A percentile compares a stretch with the other conserved stretches of the same genome.
phyloP scores from a whole-genome alignment of 1,284 basidiomycete species.

The Sanghuangporus baumii region DNA sequence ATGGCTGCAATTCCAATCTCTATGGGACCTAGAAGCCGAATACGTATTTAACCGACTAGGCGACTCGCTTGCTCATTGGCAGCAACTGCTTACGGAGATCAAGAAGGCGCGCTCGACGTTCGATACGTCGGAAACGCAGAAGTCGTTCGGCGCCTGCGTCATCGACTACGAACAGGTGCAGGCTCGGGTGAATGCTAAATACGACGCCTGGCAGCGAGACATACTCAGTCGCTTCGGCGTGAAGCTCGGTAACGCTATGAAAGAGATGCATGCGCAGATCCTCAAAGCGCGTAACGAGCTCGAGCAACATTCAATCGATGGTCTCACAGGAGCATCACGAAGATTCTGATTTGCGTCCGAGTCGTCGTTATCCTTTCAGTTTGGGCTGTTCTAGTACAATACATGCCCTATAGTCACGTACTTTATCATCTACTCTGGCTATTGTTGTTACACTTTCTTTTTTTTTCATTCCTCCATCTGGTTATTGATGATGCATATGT shows the following conservation, averaged over 20 bases:
- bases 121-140: slow-evolving; percentile 92
- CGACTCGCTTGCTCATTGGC: slow-evolving; percentile 90
- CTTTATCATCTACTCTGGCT: slow-evolving; percentile 1
- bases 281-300: slow-evolving; percentile 91
- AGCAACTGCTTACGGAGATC: slow-evolving; percentile 92
- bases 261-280: slow-evolving; percentile 91
- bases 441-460: not conserved
- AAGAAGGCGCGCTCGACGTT: slow-evolving; percentile 95
- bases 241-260: slow-evolving; percentile 92
- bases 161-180: slow-evolving; percentile 99
- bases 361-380: not conserved
- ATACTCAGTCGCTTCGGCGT: slow-evolving; percentile 88
- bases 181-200: slow-evolving; percentile 95
- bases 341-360: slow-evolving; percentile 29
- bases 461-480: slow-evolving; percentile 5
- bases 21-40: slow-evolving; percentile 98
- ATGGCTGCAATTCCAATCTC: slow-evolving; percentile 98
- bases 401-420: slow-evolving; percentile 8
- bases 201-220: slow-evolving; percentile 96
- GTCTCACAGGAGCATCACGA: slow-evolving; percentile 41
- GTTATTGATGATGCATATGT: not conserved
- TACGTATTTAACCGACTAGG: slow-evolving; percentile 93
- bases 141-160: slow-evolving; percentile 87
- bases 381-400: slow-evolving; percentile 1
- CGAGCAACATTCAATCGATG: slow-evolving; percentile 75